Conservation (phyloP, 768 basidiomycete species). For the Mycena maculata region DNA sequence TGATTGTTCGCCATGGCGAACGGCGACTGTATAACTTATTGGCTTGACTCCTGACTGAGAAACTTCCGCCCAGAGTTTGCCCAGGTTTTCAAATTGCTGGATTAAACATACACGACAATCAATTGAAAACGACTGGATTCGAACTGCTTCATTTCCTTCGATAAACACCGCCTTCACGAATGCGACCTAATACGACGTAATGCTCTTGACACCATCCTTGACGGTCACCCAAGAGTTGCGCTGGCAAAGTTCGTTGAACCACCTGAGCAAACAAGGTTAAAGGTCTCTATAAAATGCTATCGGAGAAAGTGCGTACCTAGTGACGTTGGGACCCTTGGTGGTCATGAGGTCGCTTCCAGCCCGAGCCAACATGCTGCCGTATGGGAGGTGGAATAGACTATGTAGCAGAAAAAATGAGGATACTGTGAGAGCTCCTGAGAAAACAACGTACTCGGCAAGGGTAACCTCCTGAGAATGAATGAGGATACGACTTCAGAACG, state of each 20-base stretch:
- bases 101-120: no score
- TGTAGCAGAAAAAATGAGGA: no score
- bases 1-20: no score
- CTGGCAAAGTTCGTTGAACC: conserved; percentile 63
- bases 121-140: no score
- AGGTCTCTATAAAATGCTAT: background rate
- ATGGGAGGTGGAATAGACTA: conserved; percentile 58
- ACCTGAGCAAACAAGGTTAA: conserved; percentile 39
- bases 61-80: no score
- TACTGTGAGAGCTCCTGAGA: no score
- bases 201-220: conserved; percentile 48
- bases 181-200: background rate
- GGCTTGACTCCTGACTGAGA: no score
- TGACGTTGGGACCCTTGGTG: conserved; percentile 55
- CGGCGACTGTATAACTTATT: no score
- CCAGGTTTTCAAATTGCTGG: no score
- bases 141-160: no score
- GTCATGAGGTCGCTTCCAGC: conserved; percentile 45
- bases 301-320: conserved; percentile 45
- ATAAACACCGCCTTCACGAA: no score
- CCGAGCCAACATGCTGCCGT: conserved; percentile 40
- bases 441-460: no score
- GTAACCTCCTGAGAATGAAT: conserved; percentile 49
- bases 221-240: conserved; percentile 62
- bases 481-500: background rate